Conservation (phyloP, 2,329 filamentous ascomycete genomes). For the Cytospora paraplurivora region DNA sequence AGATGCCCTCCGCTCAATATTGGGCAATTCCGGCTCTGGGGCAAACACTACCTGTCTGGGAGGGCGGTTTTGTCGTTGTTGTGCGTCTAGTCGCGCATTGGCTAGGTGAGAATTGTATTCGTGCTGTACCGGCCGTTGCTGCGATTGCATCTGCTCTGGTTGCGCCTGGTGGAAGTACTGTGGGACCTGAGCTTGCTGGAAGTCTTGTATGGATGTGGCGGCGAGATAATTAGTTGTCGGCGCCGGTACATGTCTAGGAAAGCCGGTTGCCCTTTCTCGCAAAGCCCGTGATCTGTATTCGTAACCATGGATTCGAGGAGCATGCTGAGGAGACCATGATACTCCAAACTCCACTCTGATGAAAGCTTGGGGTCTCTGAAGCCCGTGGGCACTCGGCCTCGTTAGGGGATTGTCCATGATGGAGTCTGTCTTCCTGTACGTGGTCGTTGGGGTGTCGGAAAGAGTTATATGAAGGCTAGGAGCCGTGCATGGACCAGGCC, state of each 20-base stretch:
- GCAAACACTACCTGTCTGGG: constrained; percentile 29
- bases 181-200: constrained; percentile 17
- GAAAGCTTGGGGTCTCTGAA: constrained; percentile 48
- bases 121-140: constrained; percentile 29
- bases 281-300: constrained; percentile 51
- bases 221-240: constrained; percentile 49
- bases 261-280: constrained; percentile 45
- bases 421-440: constrained; percentile 34
- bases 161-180: constrained; percentile 28
- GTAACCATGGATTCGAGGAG: constrained; percentile 47
- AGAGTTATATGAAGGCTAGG: constrained; percentile 15
- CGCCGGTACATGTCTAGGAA: constrained; percentile 50
- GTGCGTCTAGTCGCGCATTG: constrained; percentile 17
- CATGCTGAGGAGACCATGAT: constrained; percentile 49
- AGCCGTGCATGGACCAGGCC: constrained; percentile 10
- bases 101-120: constrained; percentile 19
- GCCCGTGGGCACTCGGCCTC: constrained; percentile 34
- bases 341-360: constrained; percentile 56
- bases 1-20: constrained; percentile 33
- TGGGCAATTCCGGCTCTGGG: constrained; percentile 18
- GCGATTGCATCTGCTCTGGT: constrained; percentile 28
- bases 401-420: constrained; percentile 35
- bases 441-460: constrained; percentile 25
- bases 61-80: constrained; percentile 25
- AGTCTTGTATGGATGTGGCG: constrained; percentile 28